Evolutionary conservation across 305 asterid species (phyloP).

Genomic region (Solanum hybrid): DNA sequence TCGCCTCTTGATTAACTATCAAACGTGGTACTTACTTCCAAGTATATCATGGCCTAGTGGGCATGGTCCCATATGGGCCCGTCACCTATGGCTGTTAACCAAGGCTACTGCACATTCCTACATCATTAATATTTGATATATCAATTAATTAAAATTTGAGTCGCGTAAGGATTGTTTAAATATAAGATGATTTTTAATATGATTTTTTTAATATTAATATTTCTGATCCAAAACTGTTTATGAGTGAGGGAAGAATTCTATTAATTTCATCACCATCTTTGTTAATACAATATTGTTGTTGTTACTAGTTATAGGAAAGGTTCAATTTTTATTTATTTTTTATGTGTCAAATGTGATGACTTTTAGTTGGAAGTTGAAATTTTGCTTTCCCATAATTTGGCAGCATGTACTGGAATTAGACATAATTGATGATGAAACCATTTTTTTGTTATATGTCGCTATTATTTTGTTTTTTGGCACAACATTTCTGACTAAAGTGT

Average conservation of each 20-base stretch:
- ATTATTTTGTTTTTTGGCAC: not conserved
- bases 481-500: not conserved
- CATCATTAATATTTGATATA: not conserved
- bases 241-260: not conserved
- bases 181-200: not conserved
- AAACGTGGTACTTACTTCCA: not conserved
- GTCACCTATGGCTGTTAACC: not conserved
- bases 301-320: not conserved
- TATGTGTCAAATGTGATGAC: not conserved
- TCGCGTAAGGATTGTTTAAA: not conserved
- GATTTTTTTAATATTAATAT: not conserved
- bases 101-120: not conserved
- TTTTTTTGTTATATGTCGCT: not conserved
- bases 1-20: not conserved
- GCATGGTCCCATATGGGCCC: not conserved
- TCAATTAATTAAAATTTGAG: not conserved
- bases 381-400: constrained; percentile 3
- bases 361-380: not conserved
- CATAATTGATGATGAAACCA: constrained; percentile 1
- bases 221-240: not conserved
- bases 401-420: not conserved
- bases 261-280: not conserved
- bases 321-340: not conserved
- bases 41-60: not conserved
- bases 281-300: not conserved